These are phyloP conservation scores for Phytophthora tentaculata DNA, from an alignment of 352 stramenopile genomes.

Conservation along the genomic window DNA sequence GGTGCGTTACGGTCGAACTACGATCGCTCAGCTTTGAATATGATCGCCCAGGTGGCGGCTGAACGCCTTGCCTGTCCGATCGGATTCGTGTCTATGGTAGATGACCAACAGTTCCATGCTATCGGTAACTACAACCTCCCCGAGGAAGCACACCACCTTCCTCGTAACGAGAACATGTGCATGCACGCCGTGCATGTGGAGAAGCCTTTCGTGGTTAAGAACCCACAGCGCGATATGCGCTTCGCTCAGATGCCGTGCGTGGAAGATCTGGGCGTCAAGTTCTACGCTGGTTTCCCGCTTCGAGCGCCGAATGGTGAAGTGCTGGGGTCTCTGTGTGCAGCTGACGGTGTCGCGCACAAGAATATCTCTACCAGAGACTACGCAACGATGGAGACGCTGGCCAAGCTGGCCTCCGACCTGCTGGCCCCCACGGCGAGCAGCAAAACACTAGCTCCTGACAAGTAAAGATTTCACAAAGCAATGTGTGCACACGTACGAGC, in stretches of 20 bases:
- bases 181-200: constrained; percentile 65
- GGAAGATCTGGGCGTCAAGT: constrained; percentile 57
- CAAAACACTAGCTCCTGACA: constrained; percentile 1
- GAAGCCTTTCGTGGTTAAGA: constrained; percentile 67
- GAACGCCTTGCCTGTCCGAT: constrained; percentile 60
- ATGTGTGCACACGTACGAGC: no score
- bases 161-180: constrained; percentile 65
- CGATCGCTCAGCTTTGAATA: constrained; percentile 54
- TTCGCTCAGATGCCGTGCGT: constrained; percentile 61
- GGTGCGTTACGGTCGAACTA: constrained; percentile 50
- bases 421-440: constrained; percentile 23
- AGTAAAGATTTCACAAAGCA: no score
- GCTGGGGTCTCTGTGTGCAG: constrained; percentile 51
- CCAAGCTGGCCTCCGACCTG: constrained; percentile 56
- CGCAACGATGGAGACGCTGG: constrained; percentile 67
- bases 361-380: constrained; percentile 73
- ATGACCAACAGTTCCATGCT: constrained; percentile 55
- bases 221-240: constrained; percentile 67
- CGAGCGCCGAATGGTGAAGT: constrained; percentile 52
- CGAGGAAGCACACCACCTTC: constrained; percentile 32
- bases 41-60: constrained; percentile 63
- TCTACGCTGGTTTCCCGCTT: constrained; percentile 70
- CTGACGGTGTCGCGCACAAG: constrained; percentile 48
- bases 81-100: constrained; percentile 66
- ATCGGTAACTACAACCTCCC: constrained; percentile 55